Base-by-base conservation (phyloP, 441 rosid species). In the Croton laevigatus region DNA sequence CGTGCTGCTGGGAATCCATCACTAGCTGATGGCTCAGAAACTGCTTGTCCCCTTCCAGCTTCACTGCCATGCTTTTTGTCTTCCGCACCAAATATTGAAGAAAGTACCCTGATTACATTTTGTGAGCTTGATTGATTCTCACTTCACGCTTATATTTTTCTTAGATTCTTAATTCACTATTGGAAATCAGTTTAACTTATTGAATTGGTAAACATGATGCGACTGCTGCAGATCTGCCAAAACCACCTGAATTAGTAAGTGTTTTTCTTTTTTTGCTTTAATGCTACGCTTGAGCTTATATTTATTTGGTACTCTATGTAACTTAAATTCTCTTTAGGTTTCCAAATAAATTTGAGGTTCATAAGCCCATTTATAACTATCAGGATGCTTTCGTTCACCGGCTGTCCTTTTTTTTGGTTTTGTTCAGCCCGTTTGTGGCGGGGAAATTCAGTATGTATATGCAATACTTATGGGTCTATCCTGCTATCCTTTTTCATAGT, bases 181-280 rank as follows among this genome's bases (percentile, higher is more conserved):
- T n/a, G 34, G 37, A 23, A 14, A 9, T 59, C 14, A 38, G 34
- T 57, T 64, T 38, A 5, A 67, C 59, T 64, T 17, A 20, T 6
- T 54, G 17, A 14, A 59, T 14, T 3, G 40, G 9, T 11, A 12
- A 38, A 42, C 14, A n/a, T n/a, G n/a, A n/a, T 19, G 12, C 16
- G 37, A 37, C 12, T 48, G 48, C 36, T 32, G 66, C 67, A 65
- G 66, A 58, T 69, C 55, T 32, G 54, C 57, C 64, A 48, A 69
- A 70, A 46, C 37, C 12, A 42, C 23, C 66, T 10, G 3, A 46
- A 5, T 49, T 8, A 67, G 71, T 70, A 2, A 46, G 74, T 42
- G 12, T 34, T 44, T 66, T 66, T 51, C 58, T 49, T 37, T 48
- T 60, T 16, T 34, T 32, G 38, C 13, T 51, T 52, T 59, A 8